phyloP scores from a whole-genome alignment of 208 protist genomes.

The Leishmania lainsoni region DNA sequence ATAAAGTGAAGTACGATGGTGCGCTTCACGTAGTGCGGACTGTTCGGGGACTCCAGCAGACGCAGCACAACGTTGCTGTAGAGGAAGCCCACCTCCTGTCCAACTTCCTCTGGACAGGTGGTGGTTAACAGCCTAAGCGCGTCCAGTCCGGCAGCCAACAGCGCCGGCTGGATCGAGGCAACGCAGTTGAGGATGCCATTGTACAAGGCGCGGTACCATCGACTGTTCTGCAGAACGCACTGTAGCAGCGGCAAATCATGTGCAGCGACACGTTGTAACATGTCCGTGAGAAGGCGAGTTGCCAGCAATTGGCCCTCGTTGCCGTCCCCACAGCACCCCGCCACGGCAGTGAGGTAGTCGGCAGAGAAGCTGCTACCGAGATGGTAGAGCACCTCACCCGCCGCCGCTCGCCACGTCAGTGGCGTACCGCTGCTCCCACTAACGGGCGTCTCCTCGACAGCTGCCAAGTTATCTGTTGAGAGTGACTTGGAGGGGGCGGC shows the following conservation, averaged over 20 bases:
- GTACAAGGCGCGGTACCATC: constrained; percentile 79
- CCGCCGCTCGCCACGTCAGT: constrained; percentile 27
- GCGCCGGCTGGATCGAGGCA: constrained; percentile 72
- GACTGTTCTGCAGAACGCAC: constrained; percentile 28
- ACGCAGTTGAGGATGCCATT: constrained; percentile 91
- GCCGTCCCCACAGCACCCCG: constrained; percentile 68
- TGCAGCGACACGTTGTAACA: constrained; percentile 38
- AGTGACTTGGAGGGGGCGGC: background rate
- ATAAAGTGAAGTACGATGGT: constrained; percentile 84
- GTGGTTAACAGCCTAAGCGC: constrained; percentile 79
- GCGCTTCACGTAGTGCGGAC: constrained; percentile 84
- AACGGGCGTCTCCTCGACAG: constrained; percentile 23
- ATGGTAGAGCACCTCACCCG: constrained; percentile 39
- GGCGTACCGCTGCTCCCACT: constrained; percentile 17
- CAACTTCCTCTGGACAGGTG: constrained; percentile 42
- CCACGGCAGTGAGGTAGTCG: constrained; percentile 70
- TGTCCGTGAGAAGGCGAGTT: constrained; percentile 67
- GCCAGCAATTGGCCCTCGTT: constrained; percentile 71
- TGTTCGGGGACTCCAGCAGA: constrained; percentile 91
- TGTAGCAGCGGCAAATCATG: constrained; percentile 42
- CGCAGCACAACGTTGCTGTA: constrained; percentile 92
- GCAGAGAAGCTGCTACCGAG: constrained; percentile 60
- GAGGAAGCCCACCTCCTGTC: constrained; percentile 91
- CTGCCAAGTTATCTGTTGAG: constrained; percentile 10
- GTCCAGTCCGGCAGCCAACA: constrained; percentile 92